phyloP scores from a whole-genome alignment of 345 rosid species.

The Boechera stricta region DNA sequence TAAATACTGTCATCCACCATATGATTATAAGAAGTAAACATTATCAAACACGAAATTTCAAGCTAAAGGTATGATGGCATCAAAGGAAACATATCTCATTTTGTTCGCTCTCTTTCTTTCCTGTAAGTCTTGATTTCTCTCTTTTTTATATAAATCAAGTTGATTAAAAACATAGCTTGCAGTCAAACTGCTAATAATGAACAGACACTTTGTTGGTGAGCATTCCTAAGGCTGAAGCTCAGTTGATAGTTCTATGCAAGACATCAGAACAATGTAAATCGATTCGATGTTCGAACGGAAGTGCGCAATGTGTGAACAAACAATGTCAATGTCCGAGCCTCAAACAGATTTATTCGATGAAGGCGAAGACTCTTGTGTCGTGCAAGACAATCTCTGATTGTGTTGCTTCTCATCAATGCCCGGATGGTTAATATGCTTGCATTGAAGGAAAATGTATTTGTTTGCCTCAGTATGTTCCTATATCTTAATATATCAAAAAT shows the following conservation, averaged over 20 bases:
- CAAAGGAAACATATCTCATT: conserved; percentile 25
- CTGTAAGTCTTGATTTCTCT: conserved; percentile 30
- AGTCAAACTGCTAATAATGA: not conserved
- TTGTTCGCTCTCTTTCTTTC: conserved; percentile 22
- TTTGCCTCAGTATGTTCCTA: not conserved
- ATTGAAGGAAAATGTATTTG: conserved; percentile 4
- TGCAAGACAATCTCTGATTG: not conserved
- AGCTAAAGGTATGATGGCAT: conserved; percentile 14
- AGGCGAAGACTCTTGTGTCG: not conserved
- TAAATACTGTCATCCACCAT: not conserved
- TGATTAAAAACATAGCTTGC: not conserved
- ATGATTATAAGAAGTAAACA: not conserved
- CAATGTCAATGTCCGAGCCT: conserved; percentile 38
- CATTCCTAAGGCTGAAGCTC: conserved; percentile 36
- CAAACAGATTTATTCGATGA: not conserved
- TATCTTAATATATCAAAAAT: not conserved
- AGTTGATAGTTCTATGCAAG: conserved; percentile 32
- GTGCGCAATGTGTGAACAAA: conserved; percentile 32
- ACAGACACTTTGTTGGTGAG: conserved; percentile 24
- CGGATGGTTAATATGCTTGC: not conserved
- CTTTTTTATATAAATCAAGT: not conserved
- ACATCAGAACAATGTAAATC: conserved; percentile 29
- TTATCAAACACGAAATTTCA: not conserved
- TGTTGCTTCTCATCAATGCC: not conserved
- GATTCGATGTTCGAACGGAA: conserved; percentile 25